Evolutionary conservation across 495 filamentous ascomycete species (phyloP).

Genomic region (Darksidea phi): DNA sequence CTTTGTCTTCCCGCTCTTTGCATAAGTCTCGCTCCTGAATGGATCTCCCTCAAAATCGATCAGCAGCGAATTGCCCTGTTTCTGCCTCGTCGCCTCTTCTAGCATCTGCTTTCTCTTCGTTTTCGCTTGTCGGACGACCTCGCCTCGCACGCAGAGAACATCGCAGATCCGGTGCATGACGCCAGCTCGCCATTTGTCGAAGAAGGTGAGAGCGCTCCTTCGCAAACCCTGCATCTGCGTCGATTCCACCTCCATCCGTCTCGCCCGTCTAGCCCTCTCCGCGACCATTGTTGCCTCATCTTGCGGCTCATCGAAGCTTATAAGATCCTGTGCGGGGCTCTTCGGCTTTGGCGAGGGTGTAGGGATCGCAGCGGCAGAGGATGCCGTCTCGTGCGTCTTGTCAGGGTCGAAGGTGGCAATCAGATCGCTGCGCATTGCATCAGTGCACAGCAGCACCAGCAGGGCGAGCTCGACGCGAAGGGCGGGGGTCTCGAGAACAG

Average conservation of each 20-base stretch:
- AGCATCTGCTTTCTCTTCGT: conserved; percentile 19
- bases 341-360: conserved; percentile 17
- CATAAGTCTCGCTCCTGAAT: conserved; percentile 3
- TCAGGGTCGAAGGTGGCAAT: conserved; percentile 43
- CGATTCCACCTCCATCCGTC: conserved; percentile 26
- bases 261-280: conserved; percentile 27
- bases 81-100: conserved; percentile 18
- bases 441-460: conserved; percentile 44
- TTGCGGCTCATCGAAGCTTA: conserved; percentile 34
- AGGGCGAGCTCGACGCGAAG: conserved; percentile 43
- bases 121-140: conserved; percentile 33
- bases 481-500: conserved; percentile 41
- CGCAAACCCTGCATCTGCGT: conserved; percentile 36
- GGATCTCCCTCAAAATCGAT: conserved; percentile 31
- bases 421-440: conserved; percentile 42
- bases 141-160: conserved; percentile 29
- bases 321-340: conserved; percentile 26
- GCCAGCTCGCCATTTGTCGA: conserved; percentile 36
- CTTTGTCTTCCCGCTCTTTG: background rate
- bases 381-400: conserved; percentile 34
- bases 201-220: conserved; percentile 32
- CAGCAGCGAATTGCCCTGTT: conserved; percentile 27
- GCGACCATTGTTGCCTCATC: conserved; percentile 36
- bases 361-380: conserved; percentile 14
- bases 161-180: conserved; percentile 36